Evolutionary conservation across 306 rosid genomes (phyloP).

Genomic region (Cucurbita pepo): DNA sequence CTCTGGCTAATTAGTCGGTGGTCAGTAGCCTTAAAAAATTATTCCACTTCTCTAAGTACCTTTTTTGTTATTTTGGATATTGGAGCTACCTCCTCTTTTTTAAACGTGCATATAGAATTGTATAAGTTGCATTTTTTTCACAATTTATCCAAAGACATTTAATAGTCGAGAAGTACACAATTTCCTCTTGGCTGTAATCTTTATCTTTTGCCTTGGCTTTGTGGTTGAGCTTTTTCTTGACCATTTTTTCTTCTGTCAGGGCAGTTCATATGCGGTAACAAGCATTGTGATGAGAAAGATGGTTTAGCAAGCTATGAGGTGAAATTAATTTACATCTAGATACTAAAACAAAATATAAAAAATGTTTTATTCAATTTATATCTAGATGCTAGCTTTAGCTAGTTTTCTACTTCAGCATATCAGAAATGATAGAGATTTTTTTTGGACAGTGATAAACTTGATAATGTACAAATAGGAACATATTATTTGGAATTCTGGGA

Average conservation of each 20-base stretch:
- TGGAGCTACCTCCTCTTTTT: not conserved
- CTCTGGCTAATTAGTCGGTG: not conserved
- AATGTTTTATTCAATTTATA: not conserved
- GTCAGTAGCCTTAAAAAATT: not conserved
- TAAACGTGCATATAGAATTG: not conserved
- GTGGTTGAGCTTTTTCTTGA: slow-evolving; percentile 11
- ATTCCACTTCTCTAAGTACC: not conserved
- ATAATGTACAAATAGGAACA: not conserved
- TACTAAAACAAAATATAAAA: no score
- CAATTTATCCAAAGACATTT: not conserved
- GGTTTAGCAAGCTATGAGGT: slow-evolving; percentile 84
- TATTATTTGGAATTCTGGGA: not conserved
- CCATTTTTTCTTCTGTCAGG: slow-evolving; percentile 42
- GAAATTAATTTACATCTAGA: not conserved
- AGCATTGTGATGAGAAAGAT: slow-evolving; percentile 58
- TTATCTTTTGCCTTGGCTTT: not conserved
- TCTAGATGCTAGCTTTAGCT: not conserved
- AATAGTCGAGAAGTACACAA: not conserved
- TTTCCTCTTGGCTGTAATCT: not conserved
- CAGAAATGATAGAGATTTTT: not conserved
- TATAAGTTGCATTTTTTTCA: not conserved
- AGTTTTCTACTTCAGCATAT: not conserved
- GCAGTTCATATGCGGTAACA: slow-evolving; percentile 77
- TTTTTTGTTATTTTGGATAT: not conserved
- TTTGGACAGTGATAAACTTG: no score